Conservation (phyloP, 75 land plant genomes). For the Pinus albicaulis region DNA sequence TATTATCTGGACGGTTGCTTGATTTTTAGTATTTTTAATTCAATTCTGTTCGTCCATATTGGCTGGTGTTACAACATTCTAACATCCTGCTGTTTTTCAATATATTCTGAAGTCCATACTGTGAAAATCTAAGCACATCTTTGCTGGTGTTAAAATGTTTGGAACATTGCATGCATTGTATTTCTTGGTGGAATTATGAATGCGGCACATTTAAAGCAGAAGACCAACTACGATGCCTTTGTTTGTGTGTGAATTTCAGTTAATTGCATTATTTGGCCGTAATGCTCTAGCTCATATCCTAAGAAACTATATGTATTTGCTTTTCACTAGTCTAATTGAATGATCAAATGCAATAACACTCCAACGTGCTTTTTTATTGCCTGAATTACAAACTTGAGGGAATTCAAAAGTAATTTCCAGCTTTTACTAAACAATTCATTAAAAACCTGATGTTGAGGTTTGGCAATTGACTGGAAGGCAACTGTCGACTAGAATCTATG, state of each 20-base stretch:
- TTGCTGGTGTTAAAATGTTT: too few relatives aligned
- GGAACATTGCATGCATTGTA: too few relatives aligned
- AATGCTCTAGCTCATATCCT: neutral
- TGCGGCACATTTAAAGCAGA: too few relatives aligned
- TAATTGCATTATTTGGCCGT: neutral
- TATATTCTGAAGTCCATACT: neutral
- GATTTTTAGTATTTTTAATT: neutral
- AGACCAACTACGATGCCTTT: too few relatives aligned
- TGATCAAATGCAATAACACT: neutral
- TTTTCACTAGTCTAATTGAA: neutral
- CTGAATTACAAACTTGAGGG: neutral
- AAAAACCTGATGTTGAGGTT: neutral
- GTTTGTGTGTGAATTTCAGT: too few relatives aligned
- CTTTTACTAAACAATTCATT: neutral
- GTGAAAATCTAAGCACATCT: too few relatives aligned
- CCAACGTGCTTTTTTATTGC: too few relatives aligned
- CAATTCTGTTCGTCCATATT: neutral
- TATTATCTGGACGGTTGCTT: neutral
- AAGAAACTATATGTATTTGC: neutral
- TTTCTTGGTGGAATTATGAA: too few relatives aligned
- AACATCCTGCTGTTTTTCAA: neutral
- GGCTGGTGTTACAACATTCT: neutral
- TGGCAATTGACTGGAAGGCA: neutral
- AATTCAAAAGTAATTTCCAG: neutral
- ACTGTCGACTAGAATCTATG: neutral